Evolutionary conservation across 2,329 filamentous ascomycete genomes (phyloP), one percentile per base, ranked within the genome.

Genomic region (Aspergillus sp.): DNA sequence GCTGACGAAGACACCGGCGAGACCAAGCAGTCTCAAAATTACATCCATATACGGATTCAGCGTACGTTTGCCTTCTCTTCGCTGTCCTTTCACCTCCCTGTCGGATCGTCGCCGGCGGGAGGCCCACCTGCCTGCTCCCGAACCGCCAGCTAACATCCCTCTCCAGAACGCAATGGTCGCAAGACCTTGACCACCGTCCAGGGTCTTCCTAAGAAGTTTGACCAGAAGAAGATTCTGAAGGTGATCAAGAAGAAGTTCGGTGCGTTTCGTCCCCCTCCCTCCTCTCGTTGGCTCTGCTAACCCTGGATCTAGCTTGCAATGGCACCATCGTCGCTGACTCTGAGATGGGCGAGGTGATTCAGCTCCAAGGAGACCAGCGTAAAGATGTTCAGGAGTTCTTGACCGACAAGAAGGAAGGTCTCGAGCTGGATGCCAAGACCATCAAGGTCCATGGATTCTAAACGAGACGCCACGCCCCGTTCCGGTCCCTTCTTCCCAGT

Each of bases 181-280:
- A 99, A 99, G 86, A 97, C 94, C 82, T 85, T 99, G 88, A 99
- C 94, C 70, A 99, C 94, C 70, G 92, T 99, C 71, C 93, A 97
- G 85, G 94, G 94, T 79, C 87, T 99, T 71, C 93, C 94, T 61
- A 94, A 94, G 83, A 97, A 97, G 76, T 97, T 97, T 73, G 93
- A 97, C 80, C 91, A 94, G 79, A 97, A 97, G 87, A 97, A 97
- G 82, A 97, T 99, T 76, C 87, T 99, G 71, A 97, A 97, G 83
- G 92, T 96, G 78, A 96, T 97, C 83, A 97, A 97, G 88, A 97
- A 97, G 86, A 94, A 96, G 76, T 97, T 97, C 72, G 88, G 88
- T 91, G 83, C 59, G 85, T 72, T 48, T 11, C 32, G 50, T 32
- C 16, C 41, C 16, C 14, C 21, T 23, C 32, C 42, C 7, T 14